Evolutionary conservation across 2,329 filamentous ascomycete species (phyloP).

Genomic region (Raffaelea albimanens): DNA sequence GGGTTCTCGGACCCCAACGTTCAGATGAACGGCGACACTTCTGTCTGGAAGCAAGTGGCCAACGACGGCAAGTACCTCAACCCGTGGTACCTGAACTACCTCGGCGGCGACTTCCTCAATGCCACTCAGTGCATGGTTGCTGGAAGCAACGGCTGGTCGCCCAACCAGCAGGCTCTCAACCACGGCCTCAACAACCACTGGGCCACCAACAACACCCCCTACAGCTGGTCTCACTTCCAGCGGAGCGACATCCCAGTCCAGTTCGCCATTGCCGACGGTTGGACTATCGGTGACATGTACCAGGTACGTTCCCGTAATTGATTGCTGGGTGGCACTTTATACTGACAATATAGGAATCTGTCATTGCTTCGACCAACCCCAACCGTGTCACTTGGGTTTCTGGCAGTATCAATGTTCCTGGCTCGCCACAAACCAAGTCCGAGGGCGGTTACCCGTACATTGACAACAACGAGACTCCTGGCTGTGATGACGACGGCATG

Average conservation of each 20-base stretch:
- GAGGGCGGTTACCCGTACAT: constrained; percentile 35
- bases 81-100: constrained; percentile 46
- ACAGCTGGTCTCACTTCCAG: constrained; percentile 41
- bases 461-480: constrained; percentile 40
- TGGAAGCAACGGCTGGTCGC: constrained; percentile 40
- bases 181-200: constrained; percentile 41
- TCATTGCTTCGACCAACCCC: constrained; percentile 42
- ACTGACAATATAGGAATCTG: constrained; percentile 17
- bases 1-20: constrained; percentile 48
- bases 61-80: constrained; percentile 21
- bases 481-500: constrained; percentile 25
- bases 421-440: constrained; percentile 28
- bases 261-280: constrained; percentile 45
- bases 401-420: constrained; percentile 41
- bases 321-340: constrained; percentile 11
- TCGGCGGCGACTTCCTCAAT: constrained; percentile 35
- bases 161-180: constrained; percentile 43
- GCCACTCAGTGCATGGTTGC: constrained; percentile 45
- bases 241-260: constrained; percentile 44
- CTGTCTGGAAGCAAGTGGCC: constrained; percentile 3
- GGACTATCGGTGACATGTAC: constrained; percentile 49
- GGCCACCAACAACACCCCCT: constrained; percentile 43
- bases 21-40: constrained; percentile 27
- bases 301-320: background rate
- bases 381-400: constrained; percentile 42